phyloP scores from a whole-genome alignment of 345 rosid genomes.

The Salix dunnii region DNA sequence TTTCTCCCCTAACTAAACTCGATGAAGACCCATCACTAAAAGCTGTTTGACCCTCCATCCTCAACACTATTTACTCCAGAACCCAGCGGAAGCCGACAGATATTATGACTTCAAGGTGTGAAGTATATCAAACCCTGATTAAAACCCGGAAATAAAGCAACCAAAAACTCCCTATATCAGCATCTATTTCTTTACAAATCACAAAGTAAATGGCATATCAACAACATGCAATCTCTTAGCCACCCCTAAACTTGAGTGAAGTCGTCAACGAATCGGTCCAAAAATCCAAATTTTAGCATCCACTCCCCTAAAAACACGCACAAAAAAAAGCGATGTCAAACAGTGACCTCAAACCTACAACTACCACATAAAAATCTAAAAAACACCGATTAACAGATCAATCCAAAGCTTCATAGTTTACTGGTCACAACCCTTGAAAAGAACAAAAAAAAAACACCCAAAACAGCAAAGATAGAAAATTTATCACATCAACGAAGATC shows the following conservation, averaged over 20 bases:
- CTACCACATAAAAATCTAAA: slow-evolving; percentile 25
- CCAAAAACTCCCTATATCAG: slow-evolving; percentile 18
- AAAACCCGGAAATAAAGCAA: slow-evolving; percentile 20
- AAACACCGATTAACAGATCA: slow-evolving; percentile 33
- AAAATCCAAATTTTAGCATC: slow-evolving; percentile 14
- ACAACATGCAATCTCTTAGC: neutral
- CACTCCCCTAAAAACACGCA: slow-evolving; percentile 7
- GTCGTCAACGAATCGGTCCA: slow-evolving; percentile 8
- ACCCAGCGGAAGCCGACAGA: slow-evolving; percentile 1
- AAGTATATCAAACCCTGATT: slow-evolving; percentile 20
- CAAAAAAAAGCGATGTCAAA: slow-evolving; percentile 3
- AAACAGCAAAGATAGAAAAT: slow-evolving; percentile 16
- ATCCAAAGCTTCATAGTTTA: slow-evolving; percentile 24
- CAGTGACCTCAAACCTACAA: slow-evolving; percentile 8
- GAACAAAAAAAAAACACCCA: slow-evolving; percentile 14
- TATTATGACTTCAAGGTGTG: slow-evolving; percentile 17
- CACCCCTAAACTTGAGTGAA: slow-evolving; percentile 10
- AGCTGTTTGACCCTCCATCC: slow-evolving; percentile 51
- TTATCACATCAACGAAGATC: slow-evolving; percentile 17
- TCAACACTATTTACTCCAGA: slow-evolving; percentile 8
- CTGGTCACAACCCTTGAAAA: neutral
- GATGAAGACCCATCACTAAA: slow-evolving; percentile 33
- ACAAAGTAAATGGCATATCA: neutral
- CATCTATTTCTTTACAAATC: slow-evolving; percentile 5
- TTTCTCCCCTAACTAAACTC: slow-evolving; percentile 47